Evolutionary conservation across 1,284 basidiomycete species (phyloP), one percentile per base, ranked within the genome.

Genomic region (Lentinus polychrous): DNA sequence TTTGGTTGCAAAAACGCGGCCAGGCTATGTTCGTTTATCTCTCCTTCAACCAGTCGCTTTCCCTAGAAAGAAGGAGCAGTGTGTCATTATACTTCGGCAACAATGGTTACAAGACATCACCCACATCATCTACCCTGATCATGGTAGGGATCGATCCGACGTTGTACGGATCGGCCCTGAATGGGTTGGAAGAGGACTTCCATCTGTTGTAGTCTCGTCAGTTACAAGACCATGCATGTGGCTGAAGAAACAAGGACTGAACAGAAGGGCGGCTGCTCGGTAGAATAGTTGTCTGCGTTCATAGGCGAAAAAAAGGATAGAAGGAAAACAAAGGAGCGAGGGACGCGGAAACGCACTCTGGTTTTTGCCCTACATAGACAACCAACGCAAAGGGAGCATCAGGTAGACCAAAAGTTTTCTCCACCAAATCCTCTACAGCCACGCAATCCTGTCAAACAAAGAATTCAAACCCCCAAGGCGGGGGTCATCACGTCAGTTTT

Each of bases 81-180:
- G 35, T 18, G 4, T 6, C 12, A 37, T 37, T 18, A 5, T 5
- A 15, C 14, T 14, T 37, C 18, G 12, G 14, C n/a, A 18, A 15
- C 35, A 37, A 18, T 15, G 35, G n/a, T 6, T 18, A 37, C 35
- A 18, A 37, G 39, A 27, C 27, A 12, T 23, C n/a, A 74, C 86
- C 58, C 60, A 89, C 90, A 55, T 85, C 70, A 58, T 74, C 65
- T n/a, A 83, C 49, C 55, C 76, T 76, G 49, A 92, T 68, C 51
- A 93, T 80, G 8, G 90, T 91, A 12, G 91, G 91, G 18, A 93
- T 71, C 27, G 68, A 69, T 24, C 65, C 62, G 44, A 93, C 64
- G 8, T 78, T 75, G 81, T 84, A 91, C 23, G 79, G 80, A 14
- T 73, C 73, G 40, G 70, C 70, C 50, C 88, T 79, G 58, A 81